Evolutionary conservation across 768 basidiomycete genomes (phyloP), one percentile per base, ranked within the genome.

Genomic region (Naganishia antarctica): DNA sequence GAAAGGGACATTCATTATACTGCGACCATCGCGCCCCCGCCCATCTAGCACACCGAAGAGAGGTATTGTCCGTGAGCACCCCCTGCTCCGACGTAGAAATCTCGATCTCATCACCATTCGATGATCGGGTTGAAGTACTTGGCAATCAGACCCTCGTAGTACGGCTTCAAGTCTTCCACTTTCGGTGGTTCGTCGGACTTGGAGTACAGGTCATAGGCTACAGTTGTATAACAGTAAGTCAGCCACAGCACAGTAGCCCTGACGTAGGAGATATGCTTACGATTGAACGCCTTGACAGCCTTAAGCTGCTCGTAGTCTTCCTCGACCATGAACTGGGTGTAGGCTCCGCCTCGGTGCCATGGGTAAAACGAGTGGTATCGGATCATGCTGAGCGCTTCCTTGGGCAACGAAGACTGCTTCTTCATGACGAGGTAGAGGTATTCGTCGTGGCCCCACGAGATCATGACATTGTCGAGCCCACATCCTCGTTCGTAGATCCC

Each of bases 351-450:
- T 45, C 91, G 83, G 78, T 94, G 91, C 91, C 90, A 92, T 78
- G 91, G 91, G 79, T 93, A 94, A 82, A 93, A 94, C 71, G 87
- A 89, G 79, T 93, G 91, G 75, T 90, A 94, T 32, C 91, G 85
- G 73, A 94, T 90, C 91, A 94, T 94, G 8, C 87, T 86, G 29
- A 94, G 81, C 0, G 83, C 91, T 70, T 89, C 91, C 41, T 82
- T 82, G 3, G 91, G 91, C 0, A 93, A 85, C 4, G 82, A 83
- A 67, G 85, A 86, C 74, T 93, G 91, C 68, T 86, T 85, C 77
- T 90, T 90, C 66, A 90, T 79, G 68, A 93, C 86, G 68, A 88
- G 80, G 78, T 90, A 91, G 5, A 91, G 81, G 74, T 91, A 92
- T 88, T 94, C 90, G 72, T 93, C 91, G 71, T 93, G 91, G 16